Conservation (phyloP, 2,329 filamentous ascomycete species). For the Aspergillus chevalieri region DNA sequence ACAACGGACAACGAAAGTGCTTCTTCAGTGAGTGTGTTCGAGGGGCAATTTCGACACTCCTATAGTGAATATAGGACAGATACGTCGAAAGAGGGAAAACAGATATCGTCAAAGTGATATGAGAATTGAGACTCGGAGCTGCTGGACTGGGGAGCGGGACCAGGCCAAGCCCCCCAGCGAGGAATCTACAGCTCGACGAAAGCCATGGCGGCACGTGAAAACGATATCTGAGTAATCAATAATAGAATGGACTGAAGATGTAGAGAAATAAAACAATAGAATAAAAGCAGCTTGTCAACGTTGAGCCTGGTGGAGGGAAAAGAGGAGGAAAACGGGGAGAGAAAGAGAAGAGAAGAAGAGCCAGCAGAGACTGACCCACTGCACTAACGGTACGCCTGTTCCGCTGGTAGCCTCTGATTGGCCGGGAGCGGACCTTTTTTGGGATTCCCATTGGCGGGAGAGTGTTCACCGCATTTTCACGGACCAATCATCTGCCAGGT, state of each 20-base stretch:
- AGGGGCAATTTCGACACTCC: constrained; percentile 58
- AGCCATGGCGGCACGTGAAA: constrained; percentile 63
- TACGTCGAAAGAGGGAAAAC: constrained; percentile 47
- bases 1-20: constrained; percentile 29
- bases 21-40: constrained; percentile 33
- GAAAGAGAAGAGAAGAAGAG: constrained; percentile 17
- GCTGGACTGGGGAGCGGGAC: constrained; percentile 71
- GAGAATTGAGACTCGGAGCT: constrained; percentile 66
- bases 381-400: neutral
- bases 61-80: constrained; percentile 10
- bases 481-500: neutral
- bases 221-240: constrained; percentile 54
- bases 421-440: constrained; percentile 2
- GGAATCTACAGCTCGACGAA: constrained; percentile 88
- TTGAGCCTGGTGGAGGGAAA: constrained; percentile 7
- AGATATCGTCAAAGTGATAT: constrained; percentile 47
- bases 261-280: neutral
- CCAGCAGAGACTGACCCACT: neutral
- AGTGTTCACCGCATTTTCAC: constrained; percentile 29
- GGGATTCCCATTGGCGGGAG: constrained; percentile 19
- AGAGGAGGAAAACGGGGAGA: constrained; percentile 13
- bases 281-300: constrained; percentile 6
- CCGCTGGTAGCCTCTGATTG: constrained; percentile 17
- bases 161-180: constrained; percentile 64
- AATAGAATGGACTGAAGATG: neutral